These are phyloP conservation scores for Aspergillus diversus DNA, from an alignment of 495 filamentous ascomycete genomes.

Conservation along the genomic window DNA sequence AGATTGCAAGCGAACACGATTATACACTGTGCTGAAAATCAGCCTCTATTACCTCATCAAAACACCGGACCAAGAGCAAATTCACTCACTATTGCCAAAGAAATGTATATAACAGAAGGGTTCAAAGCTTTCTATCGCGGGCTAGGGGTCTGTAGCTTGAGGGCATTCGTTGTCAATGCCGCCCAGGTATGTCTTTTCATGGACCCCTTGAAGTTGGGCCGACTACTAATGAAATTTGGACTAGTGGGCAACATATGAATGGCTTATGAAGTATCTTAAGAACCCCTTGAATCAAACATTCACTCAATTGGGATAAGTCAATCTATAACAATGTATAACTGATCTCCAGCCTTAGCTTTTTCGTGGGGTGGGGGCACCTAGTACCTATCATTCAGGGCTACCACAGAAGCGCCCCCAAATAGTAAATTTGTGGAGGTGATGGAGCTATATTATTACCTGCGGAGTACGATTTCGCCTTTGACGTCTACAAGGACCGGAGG, in stretches of 20 bases:
- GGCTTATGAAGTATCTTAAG: slow-evolving; percentile 63
- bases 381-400: too few relatives aligned
- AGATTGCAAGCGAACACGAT: slow-evolving; percentile 71
- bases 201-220: background rate
- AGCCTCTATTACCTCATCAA: slow-evolving; percentile 24
- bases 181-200: slow-evolving; percentile 50
- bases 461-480: too few relatives aligned
- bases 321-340: too few relatives aligned
- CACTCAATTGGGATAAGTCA: background rate
- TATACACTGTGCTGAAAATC: slow-evolving; percentile 36
- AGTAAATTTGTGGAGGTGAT: too few relatives aligned
- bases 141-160: slow-evolving; percentile 72
- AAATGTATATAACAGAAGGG: slow-evolving; percentile 68
- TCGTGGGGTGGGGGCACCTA: too few relatives aligned
- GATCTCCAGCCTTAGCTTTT: too few relatives aligned
- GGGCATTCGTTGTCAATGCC: slow-evolving; percentile 85
- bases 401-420: too few relatives aligned
- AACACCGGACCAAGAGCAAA: slow-evolving; percentile 40
- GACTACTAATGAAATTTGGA: slow-evolving; percentile 26
- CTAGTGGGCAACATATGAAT: slow-evolving; percentile 86
- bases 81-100: slow-evolving; percentile 62
- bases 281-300: slow-evolving; percentile 16
- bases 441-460: too few relatives aligned
- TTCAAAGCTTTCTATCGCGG: slow-evolving; percentile 74
- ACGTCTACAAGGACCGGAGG: too few relatives aligned